Conservation (phyloP, 495 filamentous ascomycete species). For the Neurospora pannonica region DNA sequence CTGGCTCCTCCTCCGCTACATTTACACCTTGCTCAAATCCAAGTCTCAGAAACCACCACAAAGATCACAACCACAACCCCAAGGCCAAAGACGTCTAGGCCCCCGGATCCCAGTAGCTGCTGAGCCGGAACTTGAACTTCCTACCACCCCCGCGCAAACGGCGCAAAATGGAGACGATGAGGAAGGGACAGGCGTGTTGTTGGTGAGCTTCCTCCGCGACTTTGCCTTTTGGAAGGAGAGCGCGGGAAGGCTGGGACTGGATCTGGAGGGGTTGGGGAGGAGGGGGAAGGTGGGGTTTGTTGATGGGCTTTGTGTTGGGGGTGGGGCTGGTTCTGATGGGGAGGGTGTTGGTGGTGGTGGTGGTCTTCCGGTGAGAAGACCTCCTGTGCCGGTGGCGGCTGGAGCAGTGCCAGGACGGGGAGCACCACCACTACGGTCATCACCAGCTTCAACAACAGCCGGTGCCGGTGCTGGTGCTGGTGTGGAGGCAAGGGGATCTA, state of each 20-base stretch:
- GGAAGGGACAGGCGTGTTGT: slow-evolving; percentile 46
- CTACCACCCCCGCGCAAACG: not conserved
- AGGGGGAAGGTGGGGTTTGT: slow-evolving; percentile 58
- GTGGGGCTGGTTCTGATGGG: not conserved
- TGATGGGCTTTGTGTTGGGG: slow-evolving; percentile 50
- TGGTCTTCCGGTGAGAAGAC: not conserved
- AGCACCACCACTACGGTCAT: not conserved
- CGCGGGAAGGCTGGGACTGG: slow-evolving; percentile 56
- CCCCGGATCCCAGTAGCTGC: not conserved
- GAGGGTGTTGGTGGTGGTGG: not conserved
- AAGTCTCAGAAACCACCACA: too few species aligned
- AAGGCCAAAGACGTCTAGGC: not conserved
- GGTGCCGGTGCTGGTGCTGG: too few species aligned
- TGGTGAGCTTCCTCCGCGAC: slow-evolving; percentile 75
- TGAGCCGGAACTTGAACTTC: not conserved
- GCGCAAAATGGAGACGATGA: slow-evolving; percentile 5
- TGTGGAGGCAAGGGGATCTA: not conserved
- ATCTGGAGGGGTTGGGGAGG: slow-evolving; percentile 50
- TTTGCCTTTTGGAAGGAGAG: slow-evolving; percentile 64
- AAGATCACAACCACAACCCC: not conserved
- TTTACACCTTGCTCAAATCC: slow-evolving; percentile 48
- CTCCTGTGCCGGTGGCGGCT: not conserved
- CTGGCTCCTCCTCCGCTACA: slow-evolving; percentile 61
- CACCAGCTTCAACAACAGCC: not conserved
- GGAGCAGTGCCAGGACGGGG: not conserved